Evolutionary conservation across 192 early-diverging fungal species (phyloP).

Genomic region (Entomortierella lignicola): DNA sequence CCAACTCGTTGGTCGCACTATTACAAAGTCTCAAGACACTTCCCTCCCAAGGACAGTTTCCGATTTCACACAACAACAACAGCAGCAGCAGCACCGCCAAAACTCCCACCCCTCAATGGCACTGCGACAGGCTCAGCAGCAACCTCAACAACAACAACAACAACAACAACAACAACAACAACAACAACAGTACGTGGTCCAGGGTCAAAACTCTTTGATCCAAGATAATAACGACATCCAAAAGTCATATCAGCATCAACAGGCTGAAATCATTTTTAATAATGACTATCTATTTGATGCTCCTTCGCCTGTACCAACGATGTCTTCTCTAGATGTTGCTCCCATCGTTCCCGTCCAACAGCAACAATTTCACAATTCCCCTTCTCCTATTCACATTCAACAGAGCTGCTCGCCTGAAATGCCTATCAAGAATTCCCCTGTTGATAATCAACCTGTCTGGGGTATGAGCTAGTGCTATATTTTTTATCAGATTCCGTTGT

Average conservation of each 20-base stretch:
- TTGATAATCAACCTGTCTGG: conserved; percentile 37
- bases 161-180: background rate
- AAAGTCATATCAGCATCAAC: conserved; percentile 15
- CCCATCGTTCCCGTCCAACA: conserved; percentile 17
- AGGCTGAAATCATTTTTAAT: conserved; percentile 13
- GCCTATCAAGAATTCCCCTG: conserved; percentile 47
- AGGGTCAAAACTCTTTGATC: conserved; percentile 4
- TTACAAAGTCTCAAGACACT: background rate
- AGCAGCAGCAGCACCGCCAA: conserved; percentile 13
- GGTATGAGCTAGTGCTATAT: conserved; percentile 10
- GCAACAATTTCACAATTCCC: conserved; percentile 18
- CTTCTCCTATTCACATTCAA: conserved; percentile 36
- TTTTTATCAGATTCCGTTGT: background rate
- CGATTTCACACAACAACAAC: conserved; percentile 11
- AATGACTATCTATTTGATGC: conserved; percentile 44
- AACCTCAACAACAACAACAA: background rate
- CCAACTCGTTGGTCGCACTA: conserved; percentile 15
- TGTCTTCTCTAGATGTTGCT: conserved; percentile 23
- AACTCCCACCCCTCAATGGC: conserved; percentile 18
- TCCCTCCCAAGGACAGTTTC: conserved; percentile 4
- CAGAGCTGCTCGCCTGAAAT: conserved; percentile 45
- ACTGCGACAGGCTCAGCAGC: conserved; percentile 14
- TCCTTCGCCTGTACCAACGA: conserved; percentile 38
- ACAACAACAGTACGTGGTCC: background rate
- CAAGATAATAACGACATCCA: conserved; percentile 5